Evolutionary conservation across 768 basidiomycete genomes (phyloP).

Genomic region (Plicaturopsis crispa): DNA sequence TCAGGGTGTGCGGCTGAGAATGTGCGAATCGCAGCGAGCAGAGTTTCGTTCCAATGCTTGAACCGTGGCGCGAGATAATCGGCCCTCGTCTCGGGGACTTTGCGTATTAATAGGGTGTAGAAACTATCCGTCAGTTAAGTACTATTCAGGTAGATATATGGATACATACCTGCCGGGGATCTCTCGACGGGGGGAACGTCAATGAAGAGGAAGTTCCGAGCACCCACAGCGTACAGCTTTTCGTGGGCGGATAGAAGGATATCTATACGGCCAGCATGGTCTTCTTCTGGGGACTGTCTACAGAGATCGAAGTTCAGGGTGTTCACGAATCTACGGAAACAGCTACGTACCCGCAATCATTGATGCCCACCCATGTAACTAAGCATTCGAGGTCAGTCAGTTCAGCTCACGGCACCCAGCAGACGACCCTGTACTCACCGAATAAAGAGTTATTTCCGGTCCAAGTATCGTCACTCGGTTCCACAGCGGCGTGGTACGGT

Average conservation of each 20-base stretch:
- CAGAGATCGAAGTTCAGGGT: too few relatives aligned
- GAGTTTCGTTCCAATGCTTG: constrained; percentile 36
- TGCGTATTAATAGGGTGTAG: too few relatives aligned
- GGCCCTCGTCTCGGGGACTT: too few relatives aligned
- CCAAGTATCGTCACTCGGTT: constrained; percentile 21
- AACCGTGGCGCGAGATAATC: background rate
- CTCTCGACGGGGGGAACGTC: constrained; percentile 16
- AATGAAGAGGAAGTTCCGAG: constrained; percentile 17
- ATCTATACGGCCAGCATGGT: constrained; percentile 17
- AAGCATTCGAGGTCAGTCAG: too few relatives aligned
- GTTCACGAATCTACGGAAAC: background rate
- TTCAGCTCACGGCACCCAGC: too few relatives aligned
- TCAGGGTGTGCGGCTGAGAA: constrained; percentile 37
- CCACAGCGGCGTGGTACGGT: constrained; percentile 24
- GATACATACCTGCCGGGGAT: constrained; percentile 8
- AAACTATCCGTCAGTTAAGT: too few relatives aligned
- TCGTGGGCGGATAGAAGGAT: constrained; percentile 23
- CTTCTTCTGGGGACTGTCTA: too few relatives aligned
- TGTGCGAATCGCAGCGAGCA: constrained; percentile 20
- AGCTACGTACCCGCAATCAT: constrained; percentile 46
- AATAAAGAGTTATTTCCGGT: constrained; percentile 36
- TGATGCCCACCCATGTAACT: constrained; percentile 67
- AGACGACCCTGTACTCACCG: too few relatives aligned
- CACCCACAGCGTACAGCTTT: constrained; percentile 12
- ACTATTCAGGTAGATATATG: too few relatives aligned